Conservation (phyloP, 768 basidiomycete species). For the Hericium alpestre region DNA sequence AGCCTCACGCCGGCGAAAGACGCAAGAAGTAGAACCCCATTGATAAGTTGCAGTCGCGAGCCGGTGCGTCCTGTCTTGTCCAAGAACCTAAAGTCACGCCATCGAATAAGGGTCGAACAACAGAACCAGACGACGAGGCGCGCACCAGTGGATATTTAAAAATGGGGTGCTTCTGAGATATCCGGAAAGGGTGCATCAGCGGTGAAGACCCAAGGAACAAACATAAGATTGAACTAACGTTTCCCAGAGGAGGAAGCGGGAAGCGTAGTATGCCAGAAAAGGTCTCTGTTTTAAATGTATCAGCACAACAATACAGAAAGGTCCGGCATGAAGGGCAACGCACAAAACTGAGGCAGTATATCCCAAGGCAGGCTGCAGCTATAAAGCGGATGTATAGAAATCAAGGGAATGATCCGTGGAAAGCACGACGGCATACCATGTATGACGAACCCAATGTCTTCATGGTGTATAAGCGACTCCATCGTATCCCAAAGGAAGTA, state of each 20-base stretch:
- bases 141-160: slow-evolving; percentile 79
- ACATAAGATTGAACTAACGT: slow-evolving; percentile 29
- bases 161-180: slow-evolving; percentile 65
- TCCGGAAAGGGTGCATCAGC: slow-evolving; percentile 1
- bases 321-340: slow-evolving; percentile 19
- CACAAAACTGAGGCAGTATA: slow-evolving; percentile 66
- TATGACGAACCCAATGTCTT: slow-evolving; percentile 62
- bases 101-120: background rate
- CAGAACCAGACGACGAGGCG: slow-evolving; percentile 4
- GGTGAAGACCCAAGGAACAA: background rate
- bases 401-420: background rate
- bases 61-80: slow-evolving; percentile 72
- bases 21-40: slow-evolving; percentile 55
- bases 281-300: slow-evolving; percentile 29
- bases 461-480: slow-evolving; percentile 58
- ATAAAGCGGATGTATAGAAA: background rate
- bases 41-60: slow-evolving; percentile 53
- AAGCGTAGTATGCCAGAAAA: slow-evolving; percentile 70
- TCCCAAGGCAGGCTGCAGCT: slow-evolving; percentile 53
- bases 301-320: background rate
- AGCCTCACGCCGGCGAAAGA: slow-evolving; percentile 66
- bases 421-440: slow-evolving; percentile 42
- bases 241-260: slow-evolving; percentile 79
- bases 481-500: slow-evolving; percentile 81
- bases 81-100: slow-evolving; percentile 41